Conservation (phyloP, 345 rosid genomes). For the Ceriops zippeliana region DNA sequence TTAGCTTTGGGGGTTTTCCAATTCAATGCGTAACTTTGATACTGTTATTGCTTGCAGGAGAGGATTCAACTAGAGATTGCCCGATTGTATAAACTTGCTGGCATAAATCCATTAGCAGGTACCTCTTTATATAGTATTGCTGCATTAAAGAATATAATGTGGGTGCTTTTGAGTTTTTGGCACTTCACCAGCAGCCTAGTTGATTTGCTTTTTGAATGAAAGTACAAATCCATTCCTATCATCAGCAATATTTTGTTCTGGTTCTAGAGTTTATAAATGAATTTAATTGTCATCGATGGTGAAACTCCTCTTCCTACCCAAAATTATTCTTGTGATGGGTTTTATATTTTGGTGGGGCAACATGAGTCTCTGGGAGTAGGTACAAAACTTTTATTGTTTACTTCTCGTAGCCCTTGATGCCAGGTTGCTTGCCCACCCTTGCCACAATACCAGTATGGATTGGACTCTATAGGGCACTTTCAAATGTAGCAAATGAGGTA, state of each 20-base stretch:
- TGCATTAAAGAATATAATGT: neutral
- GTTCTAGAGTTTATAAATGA: too few relatives aligned
- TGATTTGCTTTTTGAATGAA: neutral
- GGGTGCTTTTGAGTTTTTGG: neutral
- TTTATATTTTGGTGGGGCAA: too few relatives aligned
- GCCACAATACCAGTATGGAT: conserved; percentile 98
- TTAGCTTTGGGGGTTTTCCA: conserved; percentile 4
- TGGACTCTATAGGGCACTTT: conserved; percentile 96
- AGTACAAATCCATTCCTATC: too few relatives aligned
- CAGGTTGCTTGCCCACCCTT: conserved; percentile 94
- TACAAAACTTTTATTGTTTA: neutral
- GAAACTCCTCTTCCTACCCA: too few relatives aligned
- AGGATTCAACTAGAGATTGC: conserved; percentile 92
- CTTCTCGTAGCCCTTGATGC: conserved; percentile 1
- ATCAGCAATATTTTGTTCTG: neutral
- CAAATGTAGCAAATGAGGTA: conserved; percentile 96
- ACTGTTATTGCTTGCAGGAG: conserved; percentile 53
- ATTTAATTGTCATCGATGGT: too few relatives aligned
- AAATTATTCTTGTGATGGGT: too few relatives aligned
- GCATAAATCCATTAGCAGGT: conserved; percentile 94
- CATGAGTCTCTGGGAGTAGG: neutral
- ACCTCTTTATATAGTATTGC: conserved; percentile 1
- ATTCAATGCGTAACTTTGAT: conserved; percentile 8
- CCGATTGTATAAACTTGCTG: conserved; percentile 84
- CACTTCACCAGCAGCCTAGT: neutral